Conservation (phyloP, 371 early-diverging fungal genomes). For the Apophysomyces elegans region DNA sequence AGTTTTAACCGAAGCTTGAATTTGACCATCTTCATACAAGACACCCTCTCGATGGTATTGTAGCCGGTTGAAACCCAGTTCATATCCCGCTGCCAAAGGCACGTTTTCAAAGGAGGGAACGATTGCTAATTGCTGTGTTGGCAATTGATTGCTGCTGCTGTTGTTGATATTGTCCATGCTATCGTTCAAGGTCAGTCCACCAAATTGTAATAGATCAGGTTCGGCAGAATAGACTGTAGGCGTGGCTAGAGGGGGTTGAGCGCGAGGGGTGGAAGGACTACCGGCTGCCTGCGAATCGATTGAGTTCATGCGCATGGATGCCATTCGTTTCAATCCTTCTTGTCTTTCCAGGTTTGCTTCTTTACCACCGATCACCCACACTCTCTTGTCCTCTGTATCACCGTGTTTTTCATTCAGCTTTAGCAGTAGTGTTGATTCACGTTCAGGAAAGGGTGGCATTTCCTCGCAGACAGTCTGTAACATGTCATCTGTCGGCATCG, state of each 20-base stretch:
- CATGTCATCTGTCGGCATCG: conserved; percentile 84
- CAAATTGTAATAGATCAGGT: conserved; percentile 43
- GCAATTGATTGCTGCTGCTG: background rate
- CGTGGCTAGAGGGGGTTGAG: conserved; percentile 19
- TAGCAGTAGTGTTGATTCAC: conserved; percentile 86
- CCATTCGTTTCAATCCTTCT: conserved; percentile 51
- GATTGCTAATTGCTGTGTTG: conserved; percentile 6
- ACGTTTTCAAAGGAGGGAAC: conserved; percentile 22
- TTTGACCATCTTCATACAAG: conserved; percentile 82
- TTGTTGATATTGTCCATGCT: background rate
- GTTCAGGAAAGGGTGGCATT: conserved; percentile 96
- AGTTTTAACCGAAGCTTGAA: conserved; percentile 88
- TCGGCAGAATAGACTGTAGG: conserved; percentile 16
- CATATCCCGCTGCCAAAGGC: conserved; percentile 57
- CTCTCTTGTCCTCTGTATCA: conserved; percentile 94
- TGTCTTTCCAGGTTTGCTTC: conserved; percentile 74
- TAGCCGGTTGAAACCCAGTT: conserved; percentile 63
- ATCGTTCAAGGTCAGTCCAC: conserved; percentile 31
- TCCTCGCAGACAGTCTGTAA: conserved; percentile 93
- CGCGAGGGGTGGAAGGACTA: conserved; percentile 18
- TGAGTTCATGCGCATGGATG: conserved; percentile 42
- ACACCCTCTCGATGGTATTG: conserved; percentile 81
- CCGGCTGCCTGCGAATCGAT: conserved; percentile 13
- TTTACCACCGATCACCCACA: conserved; percentile 93
- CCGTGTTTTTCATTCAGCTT: conserved; percentile 82